Conservation (phyloP, 768 basidiomycete species). For the Chalciporus pseudorubinellus region DNA sequence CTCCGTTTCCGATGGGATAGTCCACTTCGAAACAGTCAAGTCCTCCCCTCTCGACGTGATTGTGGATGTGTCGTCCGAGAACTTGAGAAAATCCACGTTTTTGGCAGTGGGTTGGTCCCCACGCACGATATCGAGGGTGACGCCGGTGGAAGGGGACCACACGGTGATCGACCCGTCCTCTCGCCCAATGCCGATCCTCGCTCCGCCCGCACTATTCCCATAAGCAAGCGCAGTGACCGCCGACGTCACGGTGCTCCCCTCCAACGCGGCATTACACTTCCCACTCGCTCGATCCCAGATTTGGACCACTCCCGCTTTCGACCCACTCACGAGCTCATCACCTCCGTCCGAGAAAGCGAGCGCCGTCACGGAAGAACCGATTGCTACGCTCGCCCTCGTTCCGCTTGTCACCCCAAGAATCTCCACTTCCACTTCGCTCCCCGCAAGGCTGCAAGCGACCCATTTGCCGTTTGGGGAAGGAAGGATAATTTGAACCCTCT, state of each 20-base stretch:
- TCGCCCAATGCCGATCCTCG: conserved; percentile 14
- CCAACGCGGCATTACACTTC: conserved; percentile 8
- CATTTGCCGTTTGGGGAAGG: conserved; percentile 5
- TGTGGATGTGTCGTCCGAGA: conserved; percentile 6
- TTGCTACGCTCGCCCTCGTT: background rate
- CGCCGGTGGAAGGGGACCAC: conserved; percentile 17
- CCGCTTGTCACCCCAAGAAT: background rate
- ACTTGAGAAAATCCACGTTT: conserved; percentile 6
- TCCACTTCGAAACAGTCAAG: conserved; percentile 7
- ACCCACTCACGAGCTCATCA: conserved; percentile 19
- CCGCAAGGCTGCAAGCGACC: conserved; percentile 11
- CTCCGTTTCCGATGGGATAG: background rate
- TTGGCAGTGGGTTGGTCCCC: conserved; percentile 4
- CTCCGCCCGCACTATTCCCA: background rate
- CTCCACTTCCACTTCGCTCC: conserved; percentile 4
- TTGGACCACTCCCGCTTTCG: conserved; percentile 7
- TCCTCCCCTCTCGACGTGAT: conserved; percentile 15
- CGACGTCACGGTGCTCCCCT: background rate
- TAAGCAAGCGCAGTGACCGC: conserved; percentile 21
- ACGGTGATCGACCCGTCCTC: conserved; percentile 17
- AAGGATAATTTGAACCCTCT: conserved; percentile 1
- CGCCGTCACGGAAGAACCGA: background rate
- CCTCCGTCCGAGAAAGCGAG: conserved; percentile 20
- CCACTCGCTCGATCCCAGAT: conserved; percentile 23
- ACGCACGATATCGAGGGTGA: conserved; percentile 7